A percentile compares a stretch with the other conserved stretches of the same genome.
Conservation (phyloP, 805 yeast species). For the Ogataea trehalophila region DNA sequence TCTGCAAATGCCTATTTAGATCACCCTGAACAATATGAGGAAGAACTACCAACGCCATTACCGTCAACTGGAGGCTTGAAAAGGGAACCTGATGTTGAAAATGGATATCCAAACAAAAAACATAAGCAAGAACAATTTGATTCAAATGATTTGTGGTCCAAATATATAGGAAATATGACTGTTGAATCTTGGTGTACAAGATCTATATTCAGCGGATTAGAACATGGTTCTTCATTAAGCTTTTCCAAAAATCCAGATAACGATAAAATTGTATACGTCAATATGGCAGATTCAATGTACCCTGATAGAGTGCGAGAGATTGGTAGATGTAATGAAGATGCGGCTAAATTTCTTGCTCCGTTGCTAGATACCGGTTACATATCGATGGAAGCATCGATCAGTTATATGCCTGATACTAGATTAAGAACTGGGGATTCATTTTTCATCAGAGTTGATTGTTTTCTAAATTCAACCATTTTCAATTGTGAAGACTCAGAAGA, state of each 20-base stretch:
- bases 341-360: constrained; percentile 62
- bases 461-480: constrained; percentile 27
- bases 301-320: constrained; percentile 46
- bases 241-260: constrained; percentile 16
- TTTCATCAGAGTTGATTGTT: constrained; percentile 64
- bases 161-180: constrained; percentile 54
- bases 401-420: constrained; percentile 48
- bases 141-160: constrained; percentile 13
- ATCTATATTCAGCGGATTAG: constrained; percentile 46
- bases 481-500: constrained; percentile 17
- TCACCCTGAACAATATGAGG: constrained; percentile 7
- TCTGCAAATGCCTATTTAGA: constrained; percentile 41
- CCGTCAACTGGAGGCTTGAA: not conserved
- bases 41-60: not conserved
- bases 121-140: not conserved
- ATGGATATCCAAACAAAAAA: not conserved
- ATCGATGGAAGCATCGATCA: constrained; percentile 50
- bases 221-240: constrained; percentile 35
- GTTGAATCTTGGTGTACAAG: constrained; percentile 71
- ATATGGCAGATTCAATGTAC: constrained; percentile 11
- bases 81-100: not conserved
- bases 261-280: constrained; percentile 24
- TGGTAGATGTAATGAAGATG: constrained; percentile 70
- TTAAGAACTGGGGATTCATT: constrained; percentile 75
- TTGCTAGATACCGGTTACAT: constrained; percentile 53